Base-by-base conservation (phyloP, 129 eudicot species). In the Solidago caesia region DNA sequence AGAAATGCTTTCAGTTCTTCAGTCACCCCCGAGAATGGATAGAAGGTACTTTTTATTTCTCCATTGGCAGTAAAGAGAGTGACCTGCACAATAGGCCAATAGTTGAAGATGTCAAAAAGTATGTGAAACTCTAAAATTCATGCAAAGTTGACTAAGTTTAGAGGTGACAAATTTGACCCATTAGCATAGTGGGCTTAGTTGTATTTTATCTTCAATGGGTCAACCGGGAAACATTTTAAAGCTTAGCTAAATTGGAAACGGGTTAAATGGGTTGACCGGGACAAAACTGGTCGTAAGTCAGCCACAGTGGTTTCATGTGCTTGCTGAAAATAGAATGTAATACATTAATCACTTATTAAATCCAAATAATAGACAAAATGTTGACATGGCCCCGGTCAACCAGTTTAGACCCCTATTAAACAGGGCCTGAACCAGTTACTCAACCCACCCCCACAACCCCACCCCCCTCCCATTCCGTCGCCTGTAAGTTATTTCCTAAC, bases 1-100 rank as follows among this genome's bases (percentile, higher is more conserved):
- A 94, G 29, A 76, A 90, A 94, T 15, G 89, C 77, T 81, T 90
- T 94, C 45, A 93, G 79, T 79, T 93, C 98, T 79, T 93, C 97
- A 33, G 92, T 88, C 82, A 94, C 97, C 67, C 97, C 98, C 74
- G 85, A 44, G 70, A 93, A 90, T 15, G 98, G 96, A 80, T 84
- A 80, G 68, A 93, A 93, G 65, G 84, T 84, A 81, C 71, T 84
- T 75, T 84, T 90, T 72, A 73, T 79, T 93, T 86, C 85, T 70
- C 92, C 96, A 65, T 79, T 82, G 43, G 89, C 84, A 77, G 74
- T 72, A 70, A 68, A 72, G 29, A 81, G 83, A 10, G 85, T 74
- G 51, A 86, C 90, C 96, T 92, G 84, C 85, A 78, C 8, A 41
- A 64, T 11, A 41, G 11, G 11, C 9, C 33, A 73, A 79, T 67